These are phyloP conservation scores for Groenewaldozyma sp. DNA, from an alignment of 1,139 yeast genomes.

Conservation along the genomic window DNA sequence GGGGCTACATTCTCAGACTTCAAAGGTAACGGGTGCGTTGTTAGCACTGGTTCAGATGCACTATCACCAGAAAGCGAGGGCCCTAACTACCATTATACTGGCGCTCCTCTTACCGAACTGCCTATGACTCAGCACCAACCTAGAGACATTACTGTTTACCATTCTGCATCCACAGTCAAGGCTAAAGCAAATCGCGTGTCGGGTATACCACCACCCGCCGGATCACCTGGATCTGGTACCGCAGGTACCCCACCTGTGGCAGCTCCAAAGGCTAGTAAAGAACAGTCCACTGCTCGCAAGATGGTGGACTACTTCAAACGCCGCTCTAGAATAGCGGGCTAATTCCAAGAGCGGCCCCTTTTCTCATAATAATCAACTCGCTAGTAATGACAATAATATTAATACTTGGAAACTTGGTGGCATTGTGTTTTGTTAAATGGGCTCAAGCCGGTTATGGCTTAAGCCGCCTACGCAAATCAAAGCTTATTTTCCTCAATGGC, in stretches of 20 bases:
- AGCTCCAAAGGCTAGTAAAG: conserved; percentile 10
- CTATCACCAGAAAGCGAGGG: no score
- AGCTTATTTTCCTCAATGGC: no score
- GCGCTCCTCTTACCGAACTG: no score
- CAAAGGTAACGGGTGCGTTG: no score
- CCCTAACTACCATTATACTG: no score
- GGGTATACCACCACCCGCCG: no score
- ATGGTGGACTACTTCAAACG: conserved; percentile 32
- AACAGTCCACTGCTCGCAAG: conserved; percentile 23
- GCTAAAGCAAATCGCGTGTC: conserved; percentile 3
- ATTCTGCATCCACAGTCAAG: not conserved
- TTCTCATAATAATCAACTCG: not conserved
- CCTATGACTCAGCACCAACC: conserved; percentile 1
- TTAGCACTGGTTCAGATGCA: no score
- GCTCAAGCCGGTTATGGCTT: no score
- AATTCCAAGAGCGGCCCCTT: conserved; percentile 20
- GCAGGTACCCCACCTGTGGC: conserved; percentile 3
- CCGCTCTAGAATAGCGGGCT: conserved; percentile 34
- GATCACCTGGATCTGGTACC: not conserved
- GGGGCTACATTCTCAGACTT: no score
- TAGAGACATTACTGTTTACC: conserved; percentile 8
- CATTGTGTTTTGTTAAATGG: no score
- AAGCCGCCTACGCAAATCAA: no score
- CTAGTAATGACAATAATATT: conserved; percentile 3
- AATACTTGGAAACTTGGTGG: no score